Percentiles rank a stretch among this genome's conserved stretches.
These are phyloP conservation scores for Pythium brassicae DNA, from an alignment of 352 stramenopile species.

Conservation along the genomic window DNA sequence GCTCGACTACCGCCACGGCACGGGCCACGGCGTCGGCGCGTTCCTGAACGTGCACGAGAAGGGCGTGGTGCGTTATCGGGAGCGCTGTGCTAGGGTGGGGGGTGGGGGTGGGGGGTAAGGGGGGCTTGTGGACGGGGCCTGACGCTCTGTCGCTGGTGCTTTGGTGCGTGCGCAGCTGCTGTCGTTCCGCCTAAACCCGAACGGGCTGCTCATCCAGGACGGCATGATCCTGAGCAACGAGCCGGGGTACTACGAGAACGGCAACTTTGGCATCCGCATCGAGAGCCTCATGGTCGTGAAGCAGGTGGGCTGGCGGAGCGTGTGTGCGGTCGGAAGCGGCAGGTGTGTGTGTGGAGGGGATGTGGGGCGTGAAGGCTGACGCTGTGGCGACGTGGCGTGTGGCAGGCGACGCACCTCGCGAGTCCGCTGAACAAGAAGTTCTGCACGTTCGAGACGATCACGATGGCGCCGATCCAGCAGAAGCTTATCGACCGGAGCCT, in stretches of 20 bases:
- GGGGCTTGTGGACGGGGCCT: too few species aligned
- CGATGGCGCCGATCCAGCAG: slow-evolving; percentile 97
- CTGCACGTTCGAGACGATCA: slow-evolving; percentile 96
- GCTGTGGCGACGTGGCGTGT: neutral
- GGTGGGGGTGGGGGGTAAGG: too few species aligned
- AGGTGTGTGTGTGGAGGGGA: too few species aligned
- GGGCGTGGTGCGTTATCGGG: slow-evolving; percentile 42
- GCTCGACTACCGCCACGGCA: slow-evolving; percentile 98
- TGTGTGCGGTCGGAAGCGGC: too few species aligned
- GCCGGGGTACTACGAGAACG: slow-evolving; percentile 98
- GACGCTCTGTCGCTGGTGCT: neutral
- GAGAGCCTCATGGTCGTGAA: slow-evolving; percentile 97
- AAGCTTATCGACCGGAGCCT: slow-evolving; percentile 94
- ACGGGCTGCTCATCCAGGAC: slow-evolving; percentile 75
- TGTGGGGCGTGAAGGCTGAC: neutral
- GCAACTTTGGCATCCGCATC: slow-evolving; percentile 98
- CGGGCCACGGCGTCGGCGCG: slow-evolving; percentile 95
- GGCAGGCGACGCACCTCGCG: slow-evolving; percentile 49
- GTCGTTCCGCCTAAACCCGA: slow-evolving; percentile 84
- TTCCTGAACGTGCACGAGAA: slow-evolving; percentile 98
- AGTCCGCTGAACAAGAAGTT: slow-evolving; percentile 85
- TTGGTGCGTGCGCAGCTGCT: slow-evolving; percentile 40
- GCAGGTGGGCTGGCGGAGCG: slow-evolving; percentile 68
- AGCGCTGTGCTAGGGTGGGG: neutral
- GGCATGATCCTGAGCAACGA: slow-evolving; percentile 99